phyloP scores from a whole-genome alignment of 306 rosid species.

The Aeschynomene evenia region DNA sequence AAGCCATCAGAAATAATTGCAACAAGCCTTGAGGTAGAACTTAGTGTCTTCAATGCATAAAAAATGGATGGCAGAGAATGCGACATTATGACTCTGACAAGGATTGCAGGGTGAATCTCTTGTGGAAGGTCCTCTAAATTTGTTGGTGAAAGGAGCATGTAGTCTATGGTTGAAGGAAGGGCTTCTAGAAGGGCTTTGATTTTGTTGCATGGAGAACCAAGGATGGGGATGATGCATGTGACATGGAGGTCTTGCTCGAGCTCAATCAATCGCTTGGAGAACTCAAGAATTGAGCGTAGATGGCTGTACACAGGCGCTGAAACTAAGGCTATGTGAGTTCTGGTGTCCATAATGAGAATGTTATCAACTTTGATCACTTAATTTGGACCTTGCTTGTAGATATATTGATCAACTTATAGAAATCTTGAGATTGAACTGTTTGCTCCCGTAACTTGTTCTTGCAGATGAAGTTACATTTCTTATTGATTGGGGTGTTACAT shows the following conservation, averaged over 20 bases:
- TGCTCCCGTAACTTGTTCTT: too few species aligned
- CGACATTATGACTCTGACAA: background rate
- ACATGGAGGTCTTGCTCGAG: constrained; percentile 21
- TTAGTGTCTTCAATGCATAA: constrained; percentile 2
- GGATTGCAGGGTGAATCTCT: background rate
- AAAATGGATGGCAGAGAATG: background rate
- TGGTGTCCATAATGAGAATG: constrained; percentile 14
- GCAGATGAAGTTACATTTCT: too few species aligned
- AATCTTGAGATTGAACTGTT: too few species aligned
- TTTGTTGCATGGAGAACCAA: constrained; percentile 10
- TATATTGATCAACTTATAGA: background rate
- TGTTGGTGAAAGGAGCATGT: background rate
- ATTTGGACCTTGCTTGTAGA: background rate
- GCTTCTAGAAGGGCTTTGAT: background rate
- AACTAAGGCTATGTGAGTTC: constrained; percentile 13
- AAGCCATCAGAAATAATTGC: constrained; percentile 11
- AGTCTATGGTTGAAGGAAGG: constrained; percentile 19
- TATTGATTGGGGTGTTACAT: too few species aligned
- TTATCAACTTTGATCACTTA: background rate
- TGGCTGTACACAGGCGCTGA: constrained; percentile 27
- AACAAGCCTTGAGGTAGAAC: background rate
- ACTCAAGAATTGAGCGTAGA: constrained; percentile 25
- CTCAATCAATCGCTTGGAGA: constrained; percentile 21
- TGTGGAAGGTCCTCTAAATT: background rate
- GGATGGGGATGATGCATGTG: constrained; percentile 5